Evolutionary conservation across 352 stramenopile species (phyloP), one percentile per base, ranked within the genome.

Genomic region (Phytophthora pini): DNA sequence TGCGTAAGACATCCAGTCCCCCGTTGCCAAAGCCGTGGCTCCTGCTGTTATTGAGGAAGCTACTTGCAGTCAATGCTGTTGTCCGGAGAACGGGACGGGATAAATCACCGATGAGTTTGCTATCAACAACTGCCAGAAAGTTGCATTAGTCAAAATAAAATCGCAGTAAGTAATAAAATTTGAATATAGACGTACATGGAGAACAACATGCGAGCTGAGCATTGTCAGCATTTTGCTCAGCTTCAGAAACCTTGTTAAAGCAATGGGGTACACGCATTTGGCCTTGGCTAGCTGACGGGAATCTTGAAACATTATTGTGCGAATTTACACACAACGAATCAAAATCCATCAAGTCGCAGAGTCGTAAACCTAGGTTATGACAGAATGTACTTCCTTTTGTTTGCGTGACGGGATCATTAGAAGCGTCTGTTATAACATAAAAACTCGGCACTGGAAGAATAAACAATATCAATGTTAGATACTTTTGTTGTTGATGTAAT

Each of bases 301-400:
- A 74, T 15, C 9, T 53, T n/a, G 17, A 29, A 24, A 56, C 32
- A 46, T 39, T 56, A 27, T 70, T 39, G 15, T 44, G 20, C 8
- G 49, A 17, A 32, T 63, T 24, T 9, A 64, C 53, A 40, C 76
- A 88, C 0, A 88, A 31, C 4, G 58, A 70, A 7, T 70, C 46
- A n/a, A 88, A 76, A 50, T 88, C 79, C 11, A 76, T 53, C 3
- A 54, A 32, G 38, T 79, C 71, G 34, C 79, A 88, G 4, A 88
- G 45, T 29, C 79, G 76, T 26, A 80, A 51, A 0, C 62, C 55
- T 32, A 68, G 34, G 8, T 31, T 58, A 29, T n/a, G 22, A 51
- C 79, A 84, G 31, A 69, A 80, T 6, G 38, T 34, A 5, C 29
- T 31, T 29, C 61, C 74, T 24, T 62, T 44, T 0, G n/a, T 31